A percentile compares a stretch with the other conserved stretches of the same genome.
Conservation (phyloP, 306 rosid species). For the Quillaja saponaria region DNA sequence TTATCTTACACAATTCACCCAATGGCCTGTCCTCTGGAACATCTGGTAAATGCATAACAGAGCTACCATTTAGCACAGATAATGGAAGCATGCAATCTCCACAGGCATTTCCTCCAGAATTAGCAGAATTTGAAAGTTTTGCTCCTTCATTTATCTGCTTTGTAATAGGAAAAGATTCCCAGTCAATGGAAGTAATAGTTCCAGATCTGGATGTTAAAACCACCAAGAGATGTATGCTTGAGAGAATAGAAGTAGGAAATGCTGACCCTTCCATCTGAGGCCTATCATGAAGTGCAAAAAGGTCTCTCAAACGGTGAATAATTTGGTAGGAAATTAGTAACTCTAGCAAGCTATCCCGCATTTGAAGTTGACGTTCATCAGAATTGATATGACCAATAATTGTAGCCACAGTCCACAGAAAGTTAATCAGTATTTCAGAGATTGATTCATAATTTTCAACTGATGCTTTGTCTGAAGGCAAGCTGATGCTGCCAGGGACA, state of each 20-base stretch:
- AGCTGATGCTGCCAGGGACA: constrained; percentile 54
- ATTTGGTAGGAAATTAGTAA: constrained; percentile 82
- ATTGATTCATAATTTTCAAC: constrained; percentile 79
- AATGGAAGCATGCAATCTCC: constrained; percentile 47
- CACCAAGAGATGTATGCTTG: constrained; percentile 76
- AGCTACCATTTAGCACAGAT: constrained; percentile 42
- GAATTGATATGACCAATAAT: constrained; percentile 76
- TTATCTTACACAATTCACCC: constrained; percentile 48
- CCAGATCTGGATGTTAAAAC: constrained; percentile 78
- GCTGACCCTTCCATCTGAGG: constrained; percentile 97
- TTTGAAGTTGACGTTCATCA: constrained; percentile 86
- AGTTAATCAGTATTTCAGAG: constrained; percentile 84
- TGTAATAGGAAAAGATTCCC: constrained; percentile 53
- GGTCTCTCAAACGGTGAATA: constrained; percentile 88
- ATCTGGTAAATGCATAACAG: constrained; percentile 56
- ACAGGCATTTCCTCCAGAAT: constrained; percentile 39
- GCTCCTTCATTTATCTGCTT: constrained; percentile 49
- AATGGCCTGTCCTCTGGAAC: constrained; percentile 78
- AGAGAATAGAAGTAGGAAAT: constrained; percentile 81
- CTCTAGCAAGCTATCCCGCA: constrained; percentile 93
- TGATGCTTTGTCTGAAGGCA: constrained; percentile 72
- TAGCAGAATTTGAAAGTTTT: constrained; percentile 43
- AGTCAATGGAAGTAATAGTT: constrained; percentile 58
- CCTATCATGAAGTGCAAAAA: constrained; percentile 96
- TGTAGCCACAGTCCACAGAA: constrained; percentile 76